Evolutionary conservation across 805 yeast genomes (phyloP), one percentile per base, ranked within the genome.

Genomic region (Kregervanrija fluxuum): DNA sequence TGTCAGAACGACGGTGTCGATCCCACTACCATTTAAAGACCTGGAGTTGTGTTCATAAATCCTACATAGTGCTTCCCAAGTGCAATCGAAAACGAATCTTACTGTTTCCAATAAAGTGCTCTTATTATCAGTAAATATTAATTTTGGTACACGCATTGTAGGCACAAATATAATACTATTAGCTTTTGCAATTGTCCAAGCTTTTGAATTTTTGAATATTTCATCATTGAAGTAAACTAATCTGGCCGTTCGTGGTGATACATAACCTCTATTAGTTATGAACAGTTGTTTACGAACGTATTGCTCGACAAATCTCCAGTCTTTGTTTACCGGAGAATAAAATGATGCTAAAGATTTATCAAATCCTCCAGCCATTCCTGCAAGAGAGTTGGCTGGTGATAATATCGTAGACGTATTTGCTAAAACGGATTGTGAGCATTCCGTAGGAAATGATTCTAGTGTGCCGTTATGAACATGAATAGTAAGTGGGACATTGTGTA

Each of bases 311-410:
- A 39, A 39, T 28, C 44, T 42, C 55, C 60, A 52, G 3, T 47
- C 31, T 16, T 37, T 37, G 14, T 33, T 33, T 2, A 43, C 39
- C 3, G 37, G 17, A 12, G 42, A 44, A 44, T 61, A 67, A 30
- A 59, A 45, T 4, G 52, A 46, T 2, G 68, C 66, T n/a, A 69
- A 45, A 1, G 62, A 62, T 37, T 46, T 51, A 52, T 75, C 80
- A 52, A 74, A 71, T 1, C 80, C 80, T 2, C 80, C 80, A 3
- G 74, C 75, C 50, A 75, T 59, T 40, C 62, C 68, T 4, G 79
- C 79, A 42, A 68, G 61, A 2, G 76, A 69, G 47, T 75, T 75
- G 1, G 79, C 80, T 1, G 80, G 79, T 2, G 79, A 73, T 2
- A 75, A 67, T 13, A 75, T 61, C 2, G 54, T 68, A 48, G 61